A percentile compares a stretch with the other conserved stretches of the same genome.
These are phyloP conservation scores for Xylariaceae sp. DNA, from an alignment of 2,329 filamentous ascomycete genomes.

Conservation along the genomic window DNA sequence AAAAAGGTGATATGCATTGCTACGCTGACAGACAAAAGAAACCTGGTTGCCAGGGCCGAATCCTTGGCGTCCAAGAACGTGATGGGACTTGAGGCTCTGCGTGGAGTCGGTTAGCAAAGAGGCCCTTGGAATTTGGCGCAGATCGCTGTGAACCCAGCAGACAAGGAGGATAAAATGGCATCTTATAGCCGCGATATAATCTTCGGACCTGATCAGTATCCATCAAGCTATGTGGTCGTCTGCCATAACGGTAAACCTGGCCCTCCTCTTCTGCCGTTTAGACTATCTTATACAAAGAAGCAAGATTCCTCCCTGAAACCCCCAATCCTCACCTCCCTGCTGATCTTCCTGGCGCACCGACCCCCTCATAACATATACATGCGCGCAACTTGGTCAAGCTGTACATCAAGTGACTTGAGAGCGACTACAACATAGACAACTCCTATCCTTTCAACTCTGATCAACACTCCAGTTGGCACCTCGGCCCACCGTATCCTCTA, in stretches of 20 bases:
- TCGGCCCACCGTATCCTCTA: background rate
- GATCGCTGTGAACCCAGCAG: constrained; percentile 1
- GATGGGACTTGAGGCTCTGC: constrained; percentile 13
- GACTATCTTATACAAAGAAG: constrained; percentile 16
- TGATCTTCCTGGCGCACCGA: background rate
- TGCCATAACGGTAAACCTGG: constrained; percentile 9
- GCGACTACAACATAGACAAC: background rate
- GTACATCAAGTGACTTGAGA: background rate
- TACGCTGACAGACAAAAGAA: constrained; percentile 7
- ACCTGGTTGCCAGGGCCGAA: background rate
- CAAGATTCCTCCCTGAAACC: constrained; percentile 5
- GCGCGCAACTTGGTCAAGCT: background rate
- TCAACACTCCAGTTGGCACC: background rate
- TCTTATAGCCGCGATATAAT: constrained; percentile 7
- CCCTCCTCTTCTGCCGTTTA: background rate
- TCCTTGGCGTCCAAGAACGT: constrained; percentile 3
- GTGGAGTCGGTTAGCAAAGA: constrained; percentile 4
- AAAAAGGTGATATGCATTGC: constrained; percentile 13
- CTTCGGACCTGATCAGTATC: constrained; percentile 8
- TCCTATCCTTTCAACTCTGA: background rate
- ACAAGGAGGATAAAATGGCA: constrained; percentile 9
- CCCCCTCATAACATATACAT: background rate
- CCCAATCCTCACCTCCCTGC: background rate
- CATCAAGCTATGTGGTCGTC: constrained; percentile 12
- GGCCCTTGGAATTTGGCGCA: background rate